Evolutionary conservation across 805 yeast genomes (phyloP).

Genomic region (Cyberlindnera mycetangii): DNA sequence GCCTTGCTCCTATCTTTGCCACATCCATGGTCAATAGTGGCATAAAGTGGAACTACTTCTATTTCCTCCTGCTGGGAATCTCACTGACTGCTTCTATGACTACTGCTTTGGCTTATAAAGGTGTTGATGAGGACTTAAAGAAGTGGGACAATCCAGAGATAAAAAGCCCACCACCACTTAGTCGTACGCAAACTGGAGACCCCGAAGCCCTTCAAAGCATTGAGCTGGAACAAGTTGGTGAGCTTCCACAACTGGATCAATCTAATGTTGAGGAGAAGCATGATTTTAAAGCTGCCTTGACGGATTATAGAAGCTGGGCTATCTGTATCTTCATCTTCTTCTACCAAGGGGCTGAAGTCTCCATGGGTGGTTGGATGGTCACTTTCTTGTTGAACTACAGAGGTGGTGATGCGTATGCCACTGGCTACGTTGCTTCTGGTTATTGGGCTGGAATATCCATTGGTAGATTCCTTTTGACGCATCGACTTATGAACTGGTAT

Average conservation of each 20-base stretch:
- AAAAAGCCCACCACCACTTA: background rate
- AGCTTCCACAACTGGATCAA: background rate
- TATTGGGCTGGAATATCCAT: constrained; percentile 63
- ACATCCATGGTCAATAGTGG: constrained; percentile 51
- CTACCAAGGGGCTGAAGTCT: constrained; percentile 63
- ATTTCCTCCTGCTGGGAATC: constrained; percentile 45
- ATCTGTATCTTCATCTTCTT: constrained; percentile 48
- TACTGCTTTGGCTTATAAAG: constrained; percentile 40
- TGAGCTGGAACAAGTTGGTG: constrained; percentile 7
- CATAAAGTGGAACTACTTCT: constrained; percentile 53
- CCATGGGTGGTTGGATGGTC: constrained; percentile 63
- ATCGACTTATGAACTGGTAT: constrained; percentile 33
- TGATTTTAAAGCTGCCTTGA: constrained; percentile 33
- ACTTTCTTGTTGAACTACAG: constrained; percentile 53
- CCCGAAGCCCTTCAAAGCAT: background rate
- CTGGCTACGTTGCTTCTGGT: constrained; percentile 60
- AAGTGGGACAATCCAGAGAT: constrained; percentile 14
- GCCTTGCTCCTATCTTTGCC: constrained; percentile 55
- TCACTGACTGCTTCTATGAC: constrained; percentile 33
- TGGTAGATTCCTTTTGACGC: constrained; percentile 49
- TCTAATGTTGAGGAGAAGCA: constrained; percentile 7
- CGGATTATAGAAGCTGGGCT: constrained; percentile 45
- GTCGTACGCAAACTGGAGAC: background rate
- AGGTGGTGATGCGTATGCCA: constrained; percentile 36
- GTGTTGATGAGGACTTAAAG: constrained; percentile 40